Base-by-base conservation (phyloP, 108 stramenopile genomes). In the Mayamaea pseudoterrestris region DNA sequence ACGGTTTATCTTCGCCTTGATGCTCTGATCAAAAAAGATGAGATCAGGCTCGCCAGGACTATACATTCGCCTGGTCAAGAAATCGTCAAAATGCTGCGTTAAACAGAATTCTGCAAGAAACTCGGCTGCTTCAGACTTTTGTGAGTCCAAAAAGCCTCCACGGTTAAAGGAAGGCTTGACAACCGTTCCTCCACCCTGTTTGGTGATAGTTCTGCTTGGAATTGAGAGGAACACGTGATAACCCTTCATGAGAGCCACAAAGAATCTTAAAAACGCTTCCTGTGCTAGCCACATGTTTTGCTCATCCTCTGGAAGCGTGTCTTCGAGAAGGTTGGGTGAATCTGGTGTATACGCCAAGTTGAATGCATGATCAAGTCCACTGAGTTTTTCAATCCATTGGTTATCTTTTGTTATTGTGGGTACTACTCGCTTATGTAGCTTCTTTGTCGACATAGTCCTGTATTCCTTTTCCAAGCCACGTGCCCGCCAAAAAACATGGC, bases 31-130 rank as follows among this genome's bases (percentile, higher is more conserved):
- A 67, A 93, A 93, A 47, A 93, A 93, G 8, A 69, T 80, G 7
- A 93, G 50, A 29, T 85, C 90, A 5, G 85, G 83, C 27, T 72
- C 57, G 41, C 78, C 73, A 6, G 83, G 85, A 44, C 78, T 78
- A 55, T 85, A 85, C 52, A 93, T 56, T 6, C 85, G 63, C 35
- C 80, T 72, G 14, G 83, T 85, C 3, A 93, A 74, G 50, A 90
- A 93, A 42, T 80, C 80, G 44, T 89, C 81, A 63, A 93, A 93
- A 47, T 80, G 80, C 50, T 93, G 93, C 1, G 88, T 90, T 17
- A 34, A 37, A 28, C 76, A 68, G 2, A 93, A 44, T 36, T 78
- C 78, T 26, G 61, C 48, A 27, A 93, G 47, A 41, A 85, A 93
- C 0, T 70, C 57, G 23, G 58, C 62, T 50, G 78, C 78, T 14